Percentiles rank a stretch among this genome's conserved stretches.
Conservation (phyloP, 2,329 filamentous ascomycete species). For the Fusarium keratoplasticum region DNA sequence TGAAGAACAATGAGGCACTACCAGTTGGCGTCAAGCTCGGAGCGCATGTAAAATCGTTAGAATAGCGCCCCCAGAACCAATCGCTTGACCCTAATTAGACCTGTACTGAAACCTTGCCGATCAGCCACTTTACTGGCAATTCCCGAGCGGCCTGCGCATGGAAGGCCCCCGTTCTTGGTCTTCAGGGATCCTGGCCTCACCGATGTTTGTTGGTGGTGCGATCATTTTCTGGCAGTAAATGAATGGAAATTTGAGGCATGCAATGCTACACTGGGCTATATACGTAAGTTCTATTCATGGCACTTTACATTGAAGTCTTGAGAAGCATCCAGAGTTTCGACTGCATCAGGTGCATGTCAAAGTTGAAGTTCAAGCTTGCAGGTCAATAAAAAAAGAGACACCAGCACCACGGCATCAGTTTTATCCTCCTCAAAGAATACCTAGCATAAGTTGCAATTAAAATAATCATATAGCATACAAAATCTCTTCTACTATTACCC, state of each 20-base stretch:
- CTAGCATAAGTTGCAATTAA: not conserved
- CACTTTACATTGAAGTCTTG: not conserved
- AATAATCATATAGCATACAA: not conserved
- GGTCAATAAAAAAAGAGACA: not conserved
- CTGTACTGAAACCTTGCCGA: not conserved
- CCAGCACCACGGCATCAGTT: not conserved
- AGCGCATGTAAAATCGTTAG: not conserved
- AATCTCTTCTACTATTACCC: not conserved
- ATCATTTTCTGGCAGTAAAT: not conserved
- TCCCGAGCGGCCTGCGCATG: not conserved
- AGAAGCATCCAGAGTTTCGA: not conserved
- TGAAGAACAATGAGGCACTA: not conserved
- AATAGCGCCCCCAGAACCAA: not conserved
- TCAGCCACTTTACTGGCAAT: not conserved
- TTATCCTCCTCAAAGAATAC: not conserved
- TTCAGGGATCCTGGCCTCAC: constrained; percentile 2
- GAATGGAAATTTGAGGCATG: not conserved
- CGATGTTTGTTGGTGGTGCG: not conserved
- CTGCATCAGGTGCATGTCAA: not conserved
- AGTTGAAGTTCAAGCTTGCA: not conserved
- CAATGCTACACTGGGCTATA: not conserved
- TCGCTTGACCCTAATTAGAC: constrained; percentile 22
- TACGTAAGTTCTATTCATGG: not conserved
- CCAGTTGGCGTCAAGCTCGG: not conserved
- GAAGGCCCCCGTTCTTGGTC: not conserved